Evolutionary conservation across 768 basidiomycete genomes (phyloP).

Genomic region (Daedalea quercina): DNA sequence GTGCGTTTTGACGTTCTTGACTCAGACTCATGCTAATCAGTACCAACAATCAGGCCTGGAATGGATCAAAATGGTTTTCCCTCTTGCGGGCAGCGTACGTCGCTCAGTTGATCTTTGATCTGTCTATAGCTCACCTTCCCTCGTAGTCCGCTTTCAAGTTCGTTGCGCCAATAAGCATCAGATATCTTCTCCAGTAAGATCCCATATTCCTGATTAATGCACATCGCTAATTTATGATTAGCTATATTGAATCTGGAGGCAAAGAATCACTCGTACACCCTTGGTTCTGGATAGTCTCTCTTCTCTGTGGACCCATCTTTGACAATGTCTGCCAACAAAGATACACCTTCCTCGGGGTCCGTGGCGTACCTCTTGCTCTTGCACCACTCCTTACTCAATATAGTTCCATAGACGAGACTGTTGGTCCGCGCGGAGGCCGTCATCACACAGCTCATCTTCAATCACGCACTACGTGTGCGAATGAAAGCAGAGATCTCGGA

Average conservation of each 20-base stretch:
- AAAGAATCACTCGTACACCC: conserved; percentile 44
- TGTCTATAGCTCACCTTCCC: neutral
- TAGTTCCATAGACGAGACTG: conserved; percentile 23
- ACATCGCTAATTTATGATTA: conserved; percentile 15
- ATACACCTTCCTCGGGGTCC: conserved; percentile 34
- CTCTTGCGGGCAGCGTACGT: neutral
- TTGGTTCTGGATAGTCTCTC: conserved; percentile 59
- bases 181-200: neutral
- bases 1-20: neutral
- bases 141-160: neutral
- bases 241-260: conserved; percentile 53
- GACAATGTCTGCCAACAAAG: conserved; percentile 41
- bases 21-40: no score
- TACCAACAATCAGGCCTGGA: neutral
- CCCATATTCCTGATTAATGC: neutral
- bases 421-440: conserved; percentile 38
- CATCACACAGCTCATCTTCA: conserved; percentile 43
- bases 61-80: neutral
- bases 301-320: conserved; percentile 42
- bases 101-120: neutral
- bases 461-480: conserved; percentile 45
- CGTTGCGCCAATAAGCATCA: neutral
- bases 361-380: neutral
- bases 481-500: conserved; percentile 32
- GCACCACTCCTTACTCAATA: no score